phyloP scores from a whole-genome alignment of 352 stramenopile genomes.

The Pythium utonaiense region DNA sequence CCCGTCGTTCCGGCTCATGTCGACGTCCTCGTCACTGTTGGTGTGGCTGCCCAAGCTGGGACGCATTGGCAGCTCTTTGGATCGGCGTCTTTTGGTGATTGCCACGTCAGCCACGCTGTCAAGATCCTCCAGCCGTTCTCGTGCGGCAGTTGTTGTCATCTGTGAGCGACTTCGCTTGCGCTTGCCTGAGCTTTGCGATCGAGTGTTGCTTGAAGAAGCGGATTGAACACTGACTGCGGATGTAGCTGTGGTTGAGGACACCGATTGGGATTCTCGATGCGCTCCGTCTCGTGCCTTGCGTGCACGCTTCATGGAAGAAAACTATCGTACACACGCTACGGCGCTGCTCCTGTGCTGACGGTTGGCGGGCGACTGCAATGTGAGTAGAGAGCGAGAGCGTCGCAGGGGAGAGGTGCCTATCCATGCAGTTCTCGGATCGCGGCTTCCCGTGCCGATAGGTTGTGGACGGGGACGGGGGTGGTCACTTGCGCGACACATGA shows the following conservation, averaged over 20 bases:
- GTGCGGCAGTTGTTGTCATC: conserved; percentile 6
- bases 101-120: background rate
- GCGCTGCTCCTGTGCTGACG: background rate
- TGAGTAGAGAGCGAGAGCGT: conserved; percentile 13
- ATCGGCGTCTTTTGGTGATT: conserved; percentile 1
- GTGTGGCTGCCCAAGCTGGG: conserved; percentile 4
- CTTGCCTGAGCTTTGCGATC: conserved; percentile 3
- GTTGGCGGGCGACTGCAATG: conserved; percentile 2
- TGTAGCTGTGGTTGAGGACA: background rate
- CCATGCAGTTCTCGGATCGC: conserved; percentile 5
- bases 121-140: conserved; percentile 5
- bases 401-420: conserved; percentile 12
- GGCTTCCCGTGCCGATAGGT: conserved; percentile 4
- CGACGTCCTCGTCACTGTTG: conserved; percentile 14
- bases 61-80: background rate
- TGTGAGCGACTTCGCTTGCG: conserved; percentile 13
- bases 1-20: conserved; percentile 2
- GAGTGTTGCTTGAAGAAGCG: background rate
- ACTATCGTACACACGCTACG: background rate
- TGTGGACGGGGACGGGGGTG: conserved; percentile 10
- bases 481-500: conserved; percentile 9
- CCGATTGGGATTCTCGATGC: background rate
- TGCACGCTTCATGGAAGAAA: conserved; percentile 2
- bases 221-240: conserved; percentile 9
- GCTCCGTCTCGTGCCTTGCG: conserved; percentile 1